Percentiles rank a stretch among this genome's conserved stretches.
These are phyloP conservation scores for Apiotrichum veenhuisii DNA, from an alignment of 1,284 basidiomycete species.

Conservation along the genomic window DNA sequence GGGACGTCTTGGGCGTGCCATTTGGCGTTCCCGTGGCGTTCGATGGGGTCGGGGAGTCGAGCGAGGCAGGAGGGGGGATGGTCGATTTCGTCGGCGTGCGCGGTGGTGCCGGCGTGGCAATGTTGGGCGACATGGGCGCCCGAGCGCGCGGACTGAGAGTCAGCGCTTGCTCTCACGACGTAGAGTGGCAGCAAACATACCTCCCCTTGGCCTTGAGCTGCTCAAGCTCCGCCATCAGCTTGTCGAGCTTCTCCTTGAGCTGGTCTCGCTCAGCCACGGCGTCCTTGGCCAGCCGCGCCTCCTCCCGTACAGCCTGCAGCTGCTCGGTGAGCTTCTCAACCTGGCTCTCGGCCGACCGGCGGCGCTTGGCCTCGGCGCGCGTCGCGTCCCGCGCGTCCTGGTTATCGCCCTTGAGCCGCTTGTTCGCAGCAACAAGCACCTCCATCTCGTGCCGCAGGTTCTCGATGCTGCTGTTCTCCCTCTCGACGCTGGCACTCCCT, in stretches of 20 bases:
- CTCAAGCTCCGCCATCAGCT: background rate
- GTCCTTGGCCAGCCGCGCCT: conserved; percentile 1
- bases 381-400: conserved; percentile 1
- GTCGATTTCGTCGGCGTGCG: conserved; percentile 7
- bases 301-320: conserved; percentile 6
- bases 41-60: background rate
- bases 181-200: background rate
- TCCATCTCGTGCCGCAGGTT: conserved; percentile 1
- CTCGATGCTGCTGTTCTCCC: background rate
- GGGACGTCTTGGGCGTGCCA: background rate
- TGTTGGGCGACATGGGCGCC: conserved; percentile 22
- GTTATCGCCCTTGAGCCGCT: background rate
- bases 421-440: background rate
- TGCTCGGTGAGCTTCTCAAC: background rate
- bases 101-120: conserved; percentile 8
- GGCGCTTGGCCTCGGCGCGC: background rate
- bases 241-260: background rate
- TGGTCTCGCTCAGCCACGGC: background rate
- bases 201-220: background rate
- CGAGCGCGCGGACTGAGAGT: conserved; percentile 16
- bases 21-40: background rate
- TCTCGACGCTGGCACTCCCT: too few species aligned
- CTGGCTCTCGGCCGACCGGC: background rate
- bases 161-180: background rate
- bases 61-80: background rate